phyloP scores from a whole-genome alignment of 2,329 filamentous ascomycete species.

The Drechslera avenae region DNA sequence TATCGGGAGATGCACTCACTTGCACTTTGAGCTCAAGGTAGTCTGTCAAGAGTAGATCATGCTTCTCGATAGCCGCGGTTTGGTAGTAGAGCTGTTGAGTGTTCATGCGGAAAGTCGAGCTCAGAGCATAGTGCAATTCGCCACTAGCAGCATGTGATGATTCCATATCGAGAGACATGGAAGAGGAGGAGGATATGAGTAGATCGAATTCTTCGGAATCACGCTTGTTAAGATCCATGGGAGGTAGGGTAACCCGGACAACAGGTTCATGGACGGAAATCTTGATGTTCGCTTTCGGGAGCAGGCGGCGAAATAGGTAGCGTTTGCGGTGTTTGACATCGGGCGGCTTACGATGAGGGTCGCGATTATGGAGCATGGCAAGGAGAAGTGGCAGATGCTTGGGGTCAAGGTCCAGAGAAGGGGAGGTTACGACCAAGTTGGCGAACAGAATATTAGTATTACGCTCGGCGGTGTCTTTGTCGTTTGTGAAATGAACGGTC shows the following conservation, averaged over 20 bases:
- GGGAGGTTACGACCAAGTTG: slow-evolving; percentile 94
- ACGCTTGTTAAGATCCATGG: slow-evolving; percentile 63
- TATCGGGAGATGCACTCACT: slow-evolving; percentile 81
- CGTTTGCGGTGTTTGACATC: slow-evolving; percentile 49
- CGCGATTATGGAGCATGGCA: slow-evolving; percentile 67
- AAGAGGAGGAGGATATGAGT: slow-evolving; percentile 93
- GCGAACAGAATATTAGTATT: slow-evolving; percentile 97
- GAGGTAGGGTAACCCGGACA: slow-evolving; percentile 82
- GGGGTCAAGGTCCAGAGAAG: slow-evolving; percentile 89
- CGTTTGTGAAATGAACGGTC: slow-evolving; percentile 78
- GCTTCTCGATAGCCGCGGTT: slow-evolving; percentile 78
- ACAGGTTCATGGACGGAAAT: slow-evolving; percentile 97
- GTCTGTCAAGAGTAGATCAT: slow-evolving; percentile 87
- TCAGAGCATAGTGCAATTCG: slow-evolving; percentile 84
- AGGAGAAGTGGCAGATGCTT: slow-evolving; percentile 86
- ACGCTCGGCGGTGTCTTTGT: slow-evolving; percentile 75
- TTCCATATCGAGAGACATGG: slow-evolving; percentile 88
- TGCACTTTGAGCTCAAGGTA: slow-evolving; percentile 85
- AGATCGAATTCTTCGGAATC: slow-evolving; percentile 87
- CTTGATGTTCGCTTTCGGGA: slow-evolving; percentile 94
- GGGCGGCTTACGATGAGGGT: slow-evolving; percentile 31
- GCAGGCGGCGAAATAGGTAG: slow-evolving; percentile 80
- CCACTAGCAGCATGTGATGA: slow-evolving; percentile 90
- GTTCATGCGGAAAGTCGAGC: slow-evolving; percentile 79
- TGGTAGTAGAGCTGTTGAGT: slow-evolving; percentile 95